Conservation (phyloP, 2,329 filamentous ascomycete genomes). For the Fusarium palustre region DNA sequence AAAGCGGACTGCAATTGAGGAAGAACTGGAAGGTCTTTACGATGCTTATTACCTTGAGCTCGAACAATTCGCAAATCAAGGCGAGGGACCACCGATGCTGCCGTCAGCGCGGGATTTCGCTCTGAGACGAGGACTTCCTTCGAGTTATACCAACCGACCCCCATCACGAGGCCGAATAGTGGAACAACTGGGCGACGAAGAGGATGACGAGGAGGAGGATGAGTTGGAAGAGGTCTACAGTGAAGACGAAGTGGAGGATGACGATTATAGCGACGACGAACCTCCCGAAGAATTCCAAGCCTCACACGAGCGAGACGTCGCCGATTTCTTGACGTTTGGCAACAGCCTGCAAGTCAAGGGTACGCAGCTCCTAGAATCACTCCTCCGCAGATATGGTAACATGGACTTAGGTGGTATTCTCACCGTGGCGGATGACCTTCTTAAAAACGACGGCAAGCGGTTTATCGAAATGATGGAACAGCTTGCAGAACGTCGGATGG, state of each 20-base stretch:
- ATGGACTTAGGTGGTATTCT: constrained; percentile 87
- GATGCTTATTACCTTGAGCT: constrained; percentile 99
- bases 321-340: constrained; percentile 97
- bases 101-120: constrained; percentile 69
- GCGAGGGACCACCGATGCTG: constrained; percentile 70
- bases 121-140: constrained; percentile 67
- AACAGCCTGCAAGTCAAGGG: constrained; percentile 95
- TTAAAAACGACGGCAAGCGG: constrained; percentile 99
- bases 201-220: constrained; percentile 64
- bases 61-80: constrained; percentile 94
- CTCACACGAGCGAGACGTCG: constrained; percentile 72
- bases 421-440: constrained; percentile 96
- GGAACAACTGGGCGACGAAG: constrained; percentile 68
- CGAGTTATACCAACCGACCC: constrained; percentile 72
- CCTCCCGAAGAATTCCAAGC: constrained; percentile 75
- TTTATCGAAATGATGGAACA: constrained; percentile 99
- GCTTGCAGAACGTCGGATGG: constrained; percentile 95
- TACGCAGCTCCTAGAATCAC: constrained; percentile 63
- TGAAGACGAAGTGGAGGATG: constrained; percentile 67
- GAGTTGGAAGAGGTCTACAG: constrained; percentile 64
- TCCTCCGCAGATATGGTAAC: constrained; percentile 60
- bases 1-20: constrained; percentile 96
- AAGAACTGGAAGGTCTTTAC: constrained; percentile 96
- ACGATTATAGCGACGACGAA: constrained; percentile 74
- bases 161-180: constrained; percentile 81